Conservation (phyloP, 345 rosid species). For the Brassica cretica region DNA sequence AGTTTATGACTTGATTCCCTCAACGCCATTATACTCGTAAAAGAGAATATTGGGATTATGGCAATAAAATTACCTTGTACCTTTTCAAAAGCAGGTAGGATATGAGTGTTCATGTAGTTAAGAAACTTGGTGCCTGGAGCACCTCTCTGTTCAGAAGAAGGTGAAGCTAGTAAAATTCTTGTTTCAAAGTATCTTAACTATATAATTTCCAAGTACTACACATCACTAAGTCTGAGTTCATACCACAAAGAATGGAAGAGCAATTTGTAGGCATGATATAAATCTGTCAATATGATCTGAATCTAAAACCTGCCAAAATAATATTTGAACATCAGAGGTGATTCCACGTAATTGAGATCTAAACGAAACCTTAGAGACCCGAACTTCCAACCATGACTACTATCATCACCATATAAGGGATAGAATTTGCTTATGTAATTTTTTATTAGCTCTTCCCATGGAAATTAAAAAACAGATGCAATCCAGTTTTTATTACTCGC, state of each 20-base stretch:
- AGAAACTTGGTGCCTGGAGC: conserved; percentile 80
- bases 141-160: conserved; percentile 56
- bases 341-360: too few species aligned
- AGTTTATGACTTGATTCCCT: too few species aligned
- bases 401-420: not conserved
- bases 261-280: conserved; percentile 45
- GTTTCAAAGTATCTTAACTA: too few species aligned
- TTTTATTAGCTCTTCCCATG: not conserved
- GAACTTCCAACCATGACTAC: not conserved
- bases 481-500: not conserved
- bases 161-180: too few species aligned
- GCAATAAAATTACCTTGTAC: conserved; percentile 43
- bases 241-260: too few species aligned
- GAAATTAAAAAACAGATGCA: too few species aligned
- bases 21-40: too few species aligned
- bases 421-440: not conserved
- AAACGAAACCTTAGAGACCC: not conserved
- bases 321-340: conserved; percentile 3
- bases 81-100: conserved; percentile 50
- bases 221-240: too few species aligned
- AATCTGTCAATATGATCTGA: conserved; percentile 82
- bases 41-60: too few species aligned
- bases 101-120: conserved; percentile 71
- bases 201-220: too few species aligned
- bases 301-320: conserved; percentile 67